Conservation (phyloP, 2,329 filamentous ascomycete genomes). For the Colletotrichum sp. region DNA sequence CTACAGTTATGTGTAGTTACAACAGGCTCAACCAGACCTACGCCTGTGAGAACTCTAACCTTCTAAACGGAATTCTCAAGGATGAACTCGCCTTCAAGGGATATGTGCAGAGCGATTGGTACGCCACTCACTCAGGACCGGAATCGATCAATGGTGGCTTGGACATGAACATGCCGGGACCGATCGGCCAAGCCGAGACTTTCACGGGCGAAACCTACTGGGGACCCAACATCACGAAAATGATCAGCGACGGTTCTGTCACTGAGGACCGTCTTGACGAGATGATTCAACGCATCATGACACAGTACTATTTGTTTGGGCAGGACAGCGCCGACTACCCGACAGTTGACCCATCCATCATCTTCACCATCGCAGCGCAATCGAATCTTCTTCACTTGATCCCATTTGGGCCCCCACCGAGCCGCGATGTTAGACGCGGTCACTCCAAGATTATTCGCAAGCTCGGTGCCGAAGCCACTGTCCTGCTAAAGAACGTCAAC, state of each 20-base stretch:
- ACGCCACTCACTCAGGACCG: constrained; percentile 77
- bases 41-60: constrained; percentile 67
- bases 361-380: constrained; percentile 6
- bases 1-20: constrained; percentile 75
- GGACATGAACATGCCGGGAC: constrained; percentile 83
- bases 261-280: constrained; percentile 67
- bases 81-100: constrained; percentile 75
- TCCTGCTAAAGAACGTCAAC: constrained; percentile 69
- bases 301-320: constrained; percentile 62
- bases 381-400: background rate
- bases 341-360: constrained; percentile 23
- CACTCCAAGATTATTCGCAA: constrained; percentile 66
- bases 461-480: constrained; percentile 60
- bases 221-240: constrained; percentile 64
- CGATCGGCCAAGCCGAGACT: constrained; percentile 39
- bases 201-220: constrained; percentile 62
- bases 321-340: constrained; percentile 55
- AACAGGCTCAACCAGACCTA: constrained; percentile 74
- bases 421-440: constrained; percentile 58
- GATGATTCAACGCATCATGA: constrained; percentile 69
- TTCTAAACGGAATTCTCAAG: constrained; percentile 70
- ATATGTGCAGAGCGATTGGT: constrained; percentile 69
- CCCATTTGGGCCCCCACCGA: constrained; percentile 45
- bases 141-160: constrained; percentile 70
- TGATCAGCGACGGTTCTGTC: constrained; percentile 59